Base-by-base conservation (phyloP, 306 rosid species). In the Medicago ruthenica region DNA sequence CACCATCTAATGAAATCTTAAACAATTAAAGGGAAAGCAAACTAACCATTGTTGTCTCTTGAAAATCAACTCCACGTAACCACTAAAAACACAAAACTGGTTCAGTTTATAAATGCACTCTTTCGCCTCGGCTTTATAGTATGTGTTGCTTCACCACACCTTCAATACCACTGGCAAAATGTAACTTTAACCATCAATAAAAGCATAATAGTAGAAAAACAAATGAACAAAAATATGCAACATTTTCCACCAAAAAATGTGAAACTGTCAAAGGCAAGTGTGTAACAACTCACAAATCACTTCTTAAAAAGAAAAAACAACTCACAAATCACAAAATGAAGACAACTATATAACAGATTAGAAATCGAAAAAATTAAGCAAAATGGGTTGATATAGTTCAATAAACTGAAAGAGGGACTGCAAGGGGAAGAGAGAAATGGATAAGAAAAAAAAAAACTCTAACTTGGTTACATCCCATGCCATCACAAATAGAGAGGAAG, bases 21-120 rank as follows among this genome's bases (percentile, higher is more conserved):
- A 66, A 42, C 40, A 42, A 22, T 45, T 24, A 15, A 47, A 69
- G 44, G 74, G 6, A 45, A 69, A 69, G 39, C 8, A 69, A 69
- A 48, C 60, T 1, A 16, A 69, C 74, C 74, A 69, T 69, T 34
- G 53, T 67, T 20, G 74, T 48, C 11, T 48, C 58, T 68, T 24
- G 40, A 45, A 68, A 68, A 50, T 67, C 1, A 67, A 67, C 40
- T 44, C 73, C 40, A 67, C 44, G 22, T 14, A 67, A 50, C 14
- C 12, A 45, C 73, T 67, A 67, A 3, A 39, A 39, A 11, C 53
- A 66, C 22, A 45, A 21, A 67, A 27, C 41, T 8, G 9, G 58
- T 68, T 65, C 34, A 5, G 36, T 40, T 21, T 40, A 66, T 12
- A 66, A 65, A 3, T 7, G 12, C 13, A 41, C 53, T 40, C 36